Base-by-base conservation (phyloP, 164 flowering plant genomes). In the Tetrastigma voinierianum region DNA sequence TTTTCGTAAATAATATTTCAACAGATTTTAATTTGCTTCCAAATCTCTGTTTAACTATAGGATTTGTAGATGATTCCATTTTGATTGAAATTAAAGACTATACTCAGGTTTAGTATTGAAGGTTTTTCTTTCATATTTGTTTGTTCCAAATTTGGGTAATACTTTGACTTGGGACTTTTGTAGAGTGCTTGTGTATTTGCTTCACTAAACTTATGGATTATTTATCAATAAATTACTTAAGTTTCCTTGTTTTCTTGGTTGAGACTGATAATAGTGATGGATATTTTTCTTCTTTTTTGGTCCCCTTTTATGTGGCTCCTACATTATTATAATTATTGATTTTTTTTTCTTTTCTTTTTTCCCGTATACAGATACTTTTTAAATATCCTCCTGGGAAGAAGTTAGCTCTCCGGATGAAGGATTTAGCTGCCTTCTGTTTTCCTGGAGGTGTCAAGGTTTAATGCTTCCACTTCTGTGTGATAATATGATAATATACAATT, bases 361-460 rank as follows among this genome's bases (percentile, higher is more conserved):
- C 15, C 62, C 8, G 20, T 44, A 10, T 21, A 71, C 87, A 94
- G 97, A 77, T 94, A 62, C 88, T 94, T 49, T 94, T 88, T 62
- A 83, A 78, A 71, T 94, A 91, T 78, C 98, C 98, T 75, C 93
- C 87, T 67, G 86, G 86, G 63, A 90, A 87, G 87, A 85, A 73
- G 75, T 64, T 90, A 70, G 72, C 85, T 43, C 62, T 91, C 84
- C 86, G 84, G 25, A 57, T 69, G 43, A 84, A 84, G 76, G 97
- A 94, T 81, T 74, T 94, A 67, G 82, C 92, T 55, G 75, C 93
- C n/a, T 94, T 94, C 66, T 90, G 96, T 80, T 94, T 94, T 60
- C 97, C 98, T 69, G 89, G 65, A 67, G 97, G 96, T 58, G 86
- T 94, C 25, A 81, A 91, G 98, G 98, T 93, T 49, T 59, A 74